A percentile compares a stretch with the other conserved stretches of the same genome.
Conservation (phyloP, 352 stramenopile genomes). For the Globisporangium barbulae region DNA sequence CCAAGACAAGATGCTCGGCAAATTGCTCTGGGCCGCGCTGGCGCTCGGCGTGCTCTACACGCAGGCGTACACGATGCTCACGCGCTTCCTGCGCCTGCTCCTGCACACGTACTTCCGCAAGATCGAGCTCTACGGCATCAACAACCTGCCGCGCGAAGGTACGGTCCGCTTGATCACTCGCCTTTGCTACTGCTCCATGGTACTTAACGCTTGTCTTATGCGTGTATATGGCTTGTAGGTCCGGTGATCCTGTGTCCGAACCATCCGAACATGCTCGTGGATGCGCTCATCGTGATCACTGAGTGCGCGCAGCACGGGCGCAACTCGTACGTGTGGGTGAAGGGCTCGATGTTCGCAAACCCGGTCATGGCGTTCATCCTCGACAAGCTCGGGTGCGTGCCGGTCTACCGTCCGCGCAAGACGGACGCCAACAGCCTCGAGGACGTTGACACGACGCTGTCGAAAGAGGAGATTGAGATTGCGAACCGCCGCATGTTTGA, state of each 20-base stretch:
- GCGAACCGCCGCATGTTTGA: slow-evolving; percentile 76
- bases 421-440: slow-evolving; percentile 34
- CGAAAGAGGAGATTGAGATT: slow-evolving; percentile 49
- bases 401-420: slow-evolving; percentile 60
- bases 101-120: slow-evolving; percentile 79
- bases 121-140: slow-evolving; percentile 73
- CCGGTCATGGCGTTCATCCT: slow-evolving; percentile 36
- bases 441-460: slow-evolving; percentile 65
- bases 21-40: slow-evolving; percentile 42
- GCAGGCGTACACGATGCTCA: slow-evolving; percentile 58
- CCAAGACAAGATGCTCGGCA: slow-evolving; percentile 14
- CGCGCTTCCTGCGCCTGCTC: slow-evolving; percentile 62
- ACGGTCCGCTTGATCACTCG: not conserved
- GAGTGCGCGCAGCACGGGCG: slow-evolving; percentile 50
- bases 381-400: slow-evolving; percentile 50
- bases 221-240: slow-evolving; percentile 18
- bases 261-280: slow-evolving; percentile 82
- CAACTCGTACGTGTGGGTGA: slow-evolving; percentile 69
- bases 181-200: too few relatives aligned
- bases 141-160: slow-evolving; percentile 76
- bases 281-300: slow-evolving; percentile 75
- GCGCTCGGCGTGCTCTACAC: slow-evolving; percentile 44
- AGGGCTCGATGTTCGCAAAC: slow-evolving; percentile 75
- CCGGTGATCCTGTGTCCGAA: slow-evolving; percentile 79
- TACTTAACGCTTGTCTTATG: not conserved